Percentiles rank a stretch among this genome's conserved stretches.
These are phyloP conservation scores for Asterionellopsis glacialis DNA, from an alignment of 108 stramenopile genomes.

Conservation along the genomic window DNA sequence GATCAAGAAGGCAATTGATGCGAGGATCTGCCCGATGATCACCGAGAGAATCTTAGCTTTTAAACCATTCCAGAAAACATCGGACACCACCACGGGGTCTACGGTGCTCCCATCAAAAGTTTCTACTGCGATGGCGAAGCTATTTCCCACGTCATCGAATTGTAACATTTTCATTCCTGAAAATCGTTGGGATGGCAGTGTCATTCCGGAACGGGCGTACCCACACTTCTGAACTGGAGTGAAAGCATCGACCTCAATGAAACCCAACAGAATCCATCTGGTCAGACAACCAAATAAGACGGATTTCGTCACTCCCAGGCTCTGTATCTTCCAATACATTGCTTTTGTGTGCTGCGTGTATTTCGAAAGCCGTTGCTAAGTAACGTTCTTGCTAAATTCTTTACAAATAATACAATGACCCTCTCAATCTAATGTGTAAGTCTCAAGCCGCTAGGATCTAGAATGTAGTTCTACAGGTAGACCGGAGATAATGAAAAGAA, in stretches of 20 bases:
- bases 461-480: no score
- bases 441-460: no score
- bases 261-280: neutral
- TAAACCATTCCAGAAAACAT: slow-evolving; percentile 48
- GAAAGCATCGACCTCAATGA: neutral
- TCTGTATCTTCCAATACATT: no score
- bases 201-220: neutral
- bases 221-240: neutral
- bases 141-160: neutral
- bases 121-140: slow-evolving; percentile 13
- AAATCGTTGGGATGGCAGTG: neutral
- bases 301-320: neutral
- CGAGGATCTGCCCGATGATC: slow-evolving; percentile 48
- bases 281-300: neutral
- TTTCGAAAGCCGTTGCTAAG: no score
- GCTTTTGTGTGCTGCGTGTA: no score
- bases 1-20: slow-evolving; percentile 39
- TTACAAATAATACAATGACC: no score
- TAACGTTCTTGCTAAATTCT: no score
- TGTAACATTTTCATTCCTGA: neutral
- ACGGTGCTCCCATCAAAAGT: slow-evolving; percentile 52
- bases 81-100: slow-evolving; percentile 59
- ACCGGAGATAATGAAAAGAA: no score
- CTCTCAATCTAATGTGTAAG: no score
- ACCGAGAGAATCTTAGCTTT: slow-evolving; percentile 34